Evolutionary conservation across 495 filamentous ascomycete species (phyloP), one percentile per base, ranked within the genome.

Genomic region (Lasiosphaeriaceae sp.): DNA sequence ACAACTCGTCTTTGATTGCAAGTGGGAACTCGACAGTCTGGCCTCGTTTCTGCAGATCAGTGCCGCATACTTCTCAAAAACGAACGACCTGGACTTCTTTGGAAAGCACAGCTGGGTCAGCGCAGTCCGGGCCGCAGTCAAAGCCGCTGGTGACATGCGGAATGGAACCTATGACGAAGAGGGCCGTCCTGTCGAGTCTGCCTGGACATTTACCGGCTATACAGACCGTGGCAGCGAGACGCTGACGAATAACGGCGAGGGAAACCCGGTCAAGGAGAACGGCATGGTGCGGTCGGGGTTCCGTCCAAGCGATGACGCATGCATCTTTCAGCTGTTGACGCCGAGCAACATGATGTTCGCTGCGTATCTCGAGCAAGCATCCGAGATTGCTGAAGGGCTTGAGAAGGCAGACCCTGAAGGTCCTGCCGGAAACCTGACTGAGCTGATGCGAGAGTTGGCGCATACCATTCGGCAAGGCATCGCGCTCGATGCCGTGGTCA

Each of bases 321-420:
- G 80, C 26, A 80, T 83, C 58, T 84, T 73, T 59, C 80, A 86
- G 65, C 73, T 82, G 34, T 70, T 82, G 43, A 80, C 84, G 31
- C 83, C 84, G 0, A 74, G 76, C 51, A 87, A 87, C 65, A 85
- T 86, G 83, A 86, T 87, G 83, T 82, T 84, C 50, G 76, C 82
- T 11, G 65, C 73, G 9, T 85, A 83, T 56, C 77, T 88, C 35
- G 74, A 78, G 47, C 72, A 75, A 11, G 76, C 78, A 3, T 73
- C 78, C 0, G 56, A 65, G 11, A 85, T 88, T 63, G 83, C 83
- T 79, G 67, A 70, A 7, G 66, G 69, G 9, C 68, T 86, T 12
- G 71, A 69, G 26, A 31, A 31, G 17, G 16, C 45, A 1, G 48
- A 58, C 0, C 16, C 39, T 16, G 72, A 73, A 19, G 17, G 62